Base-by-base conservation (phyloP, 495 filamentous ascomycete species). In the Penicillium tannophilum region DNA sequence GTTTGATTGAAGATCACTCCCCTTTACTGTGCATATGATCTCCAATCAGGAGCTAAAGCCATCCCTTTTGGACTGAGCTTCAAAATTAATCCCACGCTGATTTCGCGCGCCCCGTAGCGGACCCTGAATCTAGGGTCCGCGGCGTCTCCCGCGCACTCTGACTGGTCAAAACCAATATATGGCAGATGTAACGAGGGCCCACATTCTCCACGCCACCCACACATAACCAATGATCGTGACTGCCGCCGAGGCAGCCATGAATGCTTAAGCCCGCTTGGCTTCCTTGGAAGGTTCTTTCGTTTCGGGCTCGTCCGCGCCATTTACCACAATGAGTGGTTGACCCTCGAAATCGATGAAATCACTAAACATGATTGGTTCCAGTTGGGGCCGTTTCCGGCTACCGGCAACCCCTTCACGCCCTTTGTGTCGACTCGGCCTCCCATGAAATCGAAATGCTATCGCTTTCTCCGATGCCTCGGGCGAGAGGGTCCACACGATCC, bases 251-350 rank as follows among this genome's bases (percentile, higher is more conserved):
- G 16, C 12, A 36, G 17, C 30, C 49, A 39, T 41, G 4, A 24
- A 52, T n/a, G 49, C 49, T 52, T 52, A 52, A 23, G 17, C 31
- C 20, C 17, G 39, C 49, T 52, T 52, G 49, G 49, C 49, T 52
- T 50, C 26, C 19, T 47, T 47, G 47, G 28, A 28, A n/a, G 16
- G 16, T 33, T 9, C 23, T 8, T 24, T 50, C 47, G 33, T 50
- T 50, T 50, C 47, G 47, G 47, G 1, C 24, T 30, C 24, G 19
- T 50, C 47, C 47, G 47, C 19, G 33, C 33, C 33, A 41, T 44
- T 44, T n/a, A 14, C 23, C 28, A n/a, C 46, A 11, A 33, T 6
- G 46, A 49, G 26, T 49, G 26, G 46, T 17, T 28, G 46, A 23
- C 20, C 17, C 23, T 33, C 6, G 7, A n/a, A 17, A 16, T n/a